Evolutionary conservation across 1,284 basidiomycete species (phyloP), one percentile per base, ranked within the genome.

Genomic region (Cystobasidium sp.): DNA sequence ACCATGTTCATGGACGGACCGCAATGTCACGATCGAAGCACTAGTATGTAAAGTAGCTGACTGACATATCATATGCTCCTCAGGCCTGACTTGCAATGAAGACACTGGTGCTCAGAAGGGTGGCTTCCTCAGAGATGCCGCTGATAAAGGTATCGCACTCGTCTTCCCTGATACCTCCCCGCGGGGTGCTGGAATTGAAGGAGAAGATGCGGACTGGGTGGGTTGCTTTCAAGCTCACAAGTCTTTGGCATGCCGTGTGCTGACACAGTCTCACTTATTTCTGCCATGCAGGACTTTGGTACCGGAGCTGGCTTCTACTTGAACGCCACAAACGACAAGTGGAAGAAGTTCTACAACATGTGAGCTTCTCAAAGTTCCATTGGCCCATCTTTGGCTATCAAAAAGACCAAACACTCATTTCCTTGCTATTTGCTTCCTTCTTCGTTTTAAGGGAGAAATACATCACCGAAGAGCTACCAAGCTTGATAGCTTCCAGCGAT

Each of bases 91-190:
- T 0, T 99, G 97, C 84, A 98, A 89, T 16, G 97, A 98, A 55
- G 75, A 76, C 56, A 76, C 72, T 14, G 75, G 92, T 0, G 88
- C 94, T 0, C 92, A 94, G 83, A 97, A 97, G 82, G 93, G 91
- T 37, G 88, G 87, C 9, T 93, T 97, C 83, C 84, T 96, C 62
- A 87, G 88, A 39, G 88, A 90, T 39, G 94, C 94, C 0, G 88
- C 91, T 1, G 85, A 88, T 46, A 88, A 94, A 79, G 90, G 79
- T 4, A 90, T 99, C 74, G 95, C 96, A 0, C 84, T 99, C 62
- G 88, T 99, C 52, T 97, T 97, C 82, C 94, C 97, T 0, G 97
- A 99, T 81, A 99, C 97, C 0, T 93, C 91, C 51, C 97, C 97
- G 1, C 88, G 96, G 43, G 94, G 94, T 0, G 95, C 96, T 1